phyloP scores from a whole-genome alignment of 129 eudicot species.

The Logfia minima region DNA sequence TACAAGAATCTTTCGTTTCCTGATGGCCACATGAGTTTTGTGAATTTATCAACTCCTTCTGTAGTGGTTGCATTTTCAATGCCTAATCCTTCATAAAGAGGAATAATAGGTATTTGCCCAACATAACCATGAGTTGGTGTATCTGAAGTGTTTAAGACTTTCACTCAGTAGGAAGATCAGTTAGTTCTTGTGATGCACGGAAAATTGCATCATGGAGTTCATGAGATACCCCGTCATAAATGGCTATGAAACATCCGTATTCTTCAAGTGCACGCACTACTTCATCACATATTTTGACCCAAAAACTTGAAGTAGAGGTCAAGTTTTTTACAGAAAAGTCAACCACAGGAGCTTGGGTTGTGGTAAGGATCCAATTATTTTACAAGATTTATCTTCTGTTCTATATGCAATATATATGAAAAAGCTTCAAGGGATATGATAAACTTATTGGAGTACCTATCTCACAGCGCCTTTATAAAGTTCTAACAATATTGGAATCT shows the following conservation, averaged over 20 bases:
- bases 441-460: background rate
- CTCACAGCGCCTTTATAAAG: background rate
- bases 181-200: conserved; percentile 32
- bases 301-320: conserved; percentile 25
- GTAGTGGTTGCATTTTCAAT: conserved; percentile 42
- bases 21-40: conserved; percentile 56
- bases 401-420: background rate
- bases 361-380: conserved; percentile 31
- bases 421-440: background rate
- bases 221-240: conserved; percentile 31
- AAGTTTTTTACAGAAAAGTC: conserved; percentile 28
- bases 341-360: conserved; percentile 42
- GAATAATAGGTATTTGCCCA: conserved; percentile 32
- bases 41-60: conserved; percentile 38
- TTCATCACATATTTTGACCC: conserved; percentile 32
- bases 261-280: conserved; percentile 50
- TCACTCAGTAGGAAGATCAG: conserved; percentile 48
- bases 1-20: conserved; percentile 34
- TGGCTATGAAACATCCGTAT: conserved; percentile 49
- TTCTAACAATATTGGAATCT: background rate
- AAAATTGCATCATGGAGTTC: conserved; percentile 47
- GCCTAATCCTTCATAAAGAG: conserved; percentile 52
- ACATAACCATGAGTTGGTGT: conserved; percentile 49
- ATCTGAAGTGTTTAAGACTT: conserved; percentile 37
- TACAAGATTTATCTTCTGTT: background rate